Percentiles rank a stretch among this genome's conserved stretches.
Evolutionary conservation across 495 filamentous ascomycete species (phyloP).

Genomic region (Bacidia gigantensis): DNA sequence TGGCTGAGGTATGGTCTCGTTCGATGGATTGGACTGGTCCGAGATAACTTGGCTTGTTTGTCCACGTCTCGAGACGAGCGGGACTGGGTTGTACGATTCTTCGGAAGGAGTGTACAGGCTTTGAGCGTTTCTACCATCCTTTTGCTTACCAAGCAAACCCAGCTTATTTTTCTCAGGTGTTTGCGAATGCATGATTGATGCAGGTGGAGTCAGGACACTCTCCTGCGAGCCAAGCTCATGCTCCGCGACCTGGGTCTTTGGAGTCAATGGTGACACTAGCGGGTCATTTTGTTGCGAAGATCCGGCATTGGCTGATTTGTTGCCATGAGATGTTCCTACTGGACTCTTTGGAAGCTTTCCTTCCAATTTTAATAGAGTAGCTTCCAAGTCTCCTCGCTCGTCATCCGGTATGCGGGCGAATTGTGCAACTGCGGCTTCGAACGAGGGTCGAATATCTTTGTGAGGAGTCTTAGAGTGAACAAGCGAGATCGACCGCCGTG

Average conservation of each 20-base stretch:
- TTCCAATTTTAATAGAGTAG: constrained; percentile 82
- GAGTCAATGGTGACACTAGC: background rate
- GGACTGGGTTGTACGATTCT: constrained; percentile 64
- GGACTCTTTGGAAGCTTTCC: constrained; percentile 56
- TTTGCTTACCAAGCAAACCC: background rate
- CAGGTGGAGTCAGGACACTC: background rate
- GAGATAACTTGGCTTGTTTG: constrained; percentile 32
- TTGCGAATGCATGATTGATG: background rate
- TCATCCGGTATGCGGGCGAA: constrained; percentile 85
- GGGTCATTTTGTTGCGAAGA: background rate
- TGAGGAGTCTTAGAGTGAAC: constrained; percentile 65
- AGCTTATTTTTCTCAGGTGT: background rate
- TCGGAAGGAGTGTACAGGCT: constrained; percentile 36
- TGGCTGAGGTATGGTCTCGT: constrained; percentile 12
- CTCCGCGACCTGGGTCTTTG: background rate
- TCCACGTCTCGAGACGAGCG: constrained; percentile 56
- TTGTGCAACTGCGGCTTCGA: constrained; percentile 78
- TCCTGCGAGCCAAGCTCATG: background rate
- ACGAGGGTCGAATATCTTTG: constrained; percentile 67
- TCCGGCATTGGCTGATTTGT: background rate
- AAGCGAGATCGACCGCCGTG: constrained; percentile 40
- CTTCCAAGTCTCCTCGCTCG: constrained; percentile 86
- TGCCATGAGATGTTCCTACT: constrained; percentile 6
- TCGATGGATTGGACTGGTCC: constrained; percentile 6
- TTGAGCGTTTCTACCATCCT: background rate